A percentile compares a stretch with the other conserved stretches of the same genome.
phyloP scores from a whole-genome alignment of 176 grass and related monocot species.

The Melocanna baccifera region DNA sequence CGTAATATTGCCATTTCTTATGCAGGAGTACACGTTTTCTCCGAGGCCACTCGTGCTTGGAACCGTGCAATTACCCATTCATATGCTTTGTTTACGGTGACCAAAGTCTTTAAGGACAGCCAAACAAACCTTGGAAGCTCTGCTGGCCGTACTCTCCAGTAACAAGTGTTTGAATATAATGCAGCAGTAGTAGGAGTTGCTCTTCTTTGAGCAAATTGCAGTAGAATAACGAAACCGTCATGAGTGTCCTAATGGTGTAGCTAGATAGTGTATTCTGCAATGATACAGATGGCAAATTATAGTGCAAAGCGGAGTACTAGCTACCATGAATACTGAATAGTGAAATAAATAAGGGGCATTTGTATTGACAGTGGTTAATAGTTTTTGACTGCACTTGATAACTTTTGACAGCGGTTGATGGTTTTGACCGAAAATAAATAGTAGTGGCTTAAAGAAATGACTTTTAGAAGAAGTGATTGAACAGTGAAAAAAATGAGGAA shows the following conservation, averaged over 20 bases:
- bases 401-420: no score
- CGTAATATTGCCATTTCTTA: not conserved
- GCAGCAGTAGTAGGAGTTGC: not conserved
- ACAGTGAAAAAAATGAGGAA: no score
- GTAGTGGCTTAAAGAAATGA: no score
- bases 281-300: not conserved
- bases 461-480: no score
- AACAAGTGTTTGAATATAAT: not conserved
- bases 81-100: conserved; percentile 19
- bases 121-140: conserved; percentile 10
- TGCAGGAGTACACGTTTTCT: not conserved
- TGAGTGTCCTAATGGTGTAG: not conserved
- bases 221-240: not conserved
- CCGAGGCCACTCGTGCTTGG: conserved; percentile 35
- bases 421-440: no score
- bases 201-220: not conserved
- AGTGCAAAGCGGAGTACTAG: not conserved
- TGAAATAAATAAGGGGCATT: not conserved
- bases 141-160: not conserved
- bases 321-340: not conserved
- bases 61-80: not conserved
- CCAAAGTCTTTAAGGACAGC: not conserved
- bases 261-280: not conserved
- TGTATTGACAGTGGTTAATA: no score
- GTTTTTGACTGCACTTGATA: no score